Percentiles rank a stretch among this genome's conserved stretches.
Evolutionary conservation across 1,284 basidiomycete species (phyloP).

Genomic region (Ustanciosporium gigantosporum): DNA sequence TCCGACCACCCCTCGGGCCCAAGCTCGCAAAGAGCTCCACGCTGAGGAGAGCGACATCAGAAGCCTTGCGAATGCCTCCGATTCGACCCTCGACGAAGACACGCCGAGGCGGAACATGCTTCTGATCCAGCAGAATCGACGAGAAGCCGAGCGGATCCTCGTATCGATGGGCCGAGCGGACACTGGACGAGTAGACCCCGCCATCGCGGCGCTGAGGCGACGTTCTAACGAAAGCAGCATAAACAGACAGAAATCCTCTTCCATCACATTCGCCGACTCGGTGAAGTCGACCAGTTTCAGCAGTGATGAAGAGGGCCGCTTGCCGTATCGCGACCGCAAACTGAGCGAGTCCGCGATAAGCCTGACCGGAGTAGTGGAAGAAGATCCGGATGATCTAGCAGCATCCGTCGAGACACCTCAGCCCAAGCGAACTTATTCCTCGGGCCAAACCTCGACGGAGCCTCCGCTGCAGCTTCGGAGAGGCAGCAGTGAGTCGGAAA

Average conservation of each 20-base stretch:
- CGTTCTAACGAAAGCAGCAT: constrained; percentile 20
- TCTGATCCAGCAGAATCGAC: constrained; percentile 27
- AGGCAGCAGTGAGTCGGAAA: constrained; percentile 41
- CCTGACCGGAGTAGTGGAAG: constrained; percentile 48
- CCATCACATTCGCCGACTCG: constrained; percentile 47
- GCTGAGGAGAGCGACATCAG: constrained; percentile 4
- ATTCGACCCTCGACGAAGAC: constrained; percentile 15
- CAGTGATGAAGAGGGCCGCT: constrained; percentile 35
- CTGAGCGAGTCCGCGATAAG: constrained; percentile 52
- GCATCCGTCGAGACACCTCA: constrained; percentile 2
- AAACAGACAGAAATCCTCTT: constrained; percentile 11
- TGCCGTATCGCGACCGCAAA: constrained; percentile 52
- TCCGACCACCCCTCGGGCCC: constrained; percentile 24
- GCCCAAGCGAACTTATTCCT: constrained; percentile 1
- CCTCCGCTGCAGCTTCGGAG: constrained; percentile 8
- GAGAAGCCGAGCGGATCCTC: constrained; percentile 40
- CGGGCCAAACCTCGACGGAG: not conserved
- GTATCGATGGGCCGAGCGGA: constrained; percentile 14
- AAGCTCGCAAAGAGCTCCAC: constrained; percentile 16
- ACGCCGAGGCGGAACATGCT: constrained; percentile 17
- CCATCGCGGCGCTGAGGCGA: constrained; percentile 8
- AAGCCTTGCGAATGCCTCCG: no score
- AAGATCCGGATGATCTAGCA: constrained; percentile 33
- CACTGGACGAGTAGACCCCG: constrained; percentile 1
- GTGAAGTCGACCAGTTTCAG: constrained; percentile 30